Evolutionary conservation across 2,329 filamentous ascomycete species (phyloP).

Genomic region (Talaromyces albobiverticillius): DNA sequence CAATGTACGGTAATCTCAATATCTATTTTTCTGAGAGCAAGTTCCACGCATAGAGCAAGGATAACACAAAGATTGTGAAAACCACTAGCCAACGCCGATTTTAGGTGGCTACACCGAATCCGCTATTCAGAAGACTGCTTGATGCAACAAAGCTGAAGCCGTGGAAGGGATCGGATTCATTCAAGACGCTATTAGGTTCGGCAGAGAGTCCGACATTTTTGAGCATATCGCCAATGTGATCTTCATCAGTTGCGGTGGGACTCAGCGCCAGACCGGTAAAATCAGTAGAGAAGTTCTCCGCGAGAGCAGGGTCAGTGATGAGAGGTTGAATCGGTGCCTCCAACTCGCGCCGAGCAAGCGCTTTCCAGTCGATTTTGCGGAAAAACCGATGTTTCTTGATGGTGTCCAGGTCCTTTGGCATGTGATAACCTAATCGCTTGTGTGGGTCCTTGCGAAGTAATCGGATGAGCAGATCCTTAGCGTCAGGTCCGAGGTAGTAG

Average conservation of each 20-base stretch:
- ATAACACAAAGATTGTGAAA: too few relatives aligned
- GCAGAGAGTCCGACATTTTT: conserved; percentile 19
- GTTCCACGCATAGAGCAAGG: too few relatives aligned
- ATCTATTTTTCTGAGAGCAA: background rate
- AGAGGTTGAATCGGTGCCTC: conserved; percentile 88
- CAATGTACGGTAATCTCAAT: background rate
- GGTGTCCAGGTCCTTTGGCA: conserved; percentile 79
- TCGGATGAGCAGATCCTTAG: conserved; percentile 88
- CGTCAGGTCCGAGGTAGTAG: conserved; percentile 86
- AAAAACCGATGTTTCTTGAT: conserved; percentile 97
- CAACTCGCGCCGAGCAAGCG: conserved; percentile 75
- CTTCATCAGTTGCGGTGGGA: conserved; percentile 54
- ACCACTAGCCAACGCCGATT: background rate
- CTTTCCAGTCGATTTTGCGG: conserved; percentile 92
- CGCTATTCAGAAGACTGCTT: conserved; percentile 45
- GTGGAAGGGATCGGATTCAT: conserved; percentile 43
- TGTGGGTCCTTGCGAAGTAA: conserved; percentile 87
- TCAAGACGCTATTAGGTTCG: conserved; percentile 16
- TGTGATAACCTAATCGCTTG: conserved; percentile 83
- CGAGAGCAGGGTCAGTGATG: conserved; percentile 91
- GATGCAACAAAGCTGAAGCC: conserved; percentile 50
- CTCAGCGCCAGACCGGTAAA: conserved; percentile 85
- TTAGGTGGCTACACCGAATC: conserved; percentile 26
- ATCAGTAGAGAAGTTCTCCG: conserved; percentile 93
- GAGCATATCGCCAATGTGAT: conserved; percentile 19